Evolutionary conservation across 1,284 basidiomycete genomes (phyloP), one percentile per base, ranked within the genome.

Genomic region (Malassezia globosa): DNA sequence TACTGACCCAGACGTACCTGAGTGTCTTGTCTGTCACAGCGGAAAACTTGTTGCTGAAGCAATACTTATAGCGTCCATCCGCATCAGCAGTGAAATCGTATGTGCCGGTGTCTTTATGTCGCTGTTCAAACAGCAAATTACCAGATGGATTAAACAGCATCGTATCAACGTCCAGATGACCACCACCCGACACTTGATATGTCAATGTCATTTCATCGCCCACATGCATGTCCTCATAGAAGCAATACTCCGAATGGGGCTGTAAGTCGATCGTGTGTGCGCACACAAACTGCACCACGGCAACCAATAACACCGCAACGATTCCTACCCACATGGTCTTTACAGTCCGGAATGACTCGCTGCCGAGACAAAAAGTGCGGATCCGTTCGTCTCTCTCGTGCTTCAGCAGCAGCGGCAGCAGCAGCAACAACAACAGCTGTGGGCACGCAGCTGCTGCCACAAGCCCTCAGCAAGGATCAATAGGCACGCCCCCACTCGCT

Each of bases 171-270:
- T 97, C 94, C 45, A 97, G 76, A 65, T 95, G 85, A 1, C 94
- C 94, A 24, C 92, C 90, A 19, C 86, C 85, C 46, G 89, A 89
- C 10, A 97, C 92, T 79, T 97, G 92, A 73, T 95, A 97, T 37
- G 92, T 95, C 46, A 99, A 85, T 24, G 94, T 95, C 92, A 99
- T 97, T 87, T 96, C 70, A 24, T 99, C 92, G 71, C 90, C 84
- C 52, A 81, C 77, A 69, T 95, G 88, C 25, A 99, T 79, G 73
- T 92, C 87, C 75, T 99, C 94, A 71, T 94, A 96, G 78, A 92
- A 99, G 75, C 92, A 99, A 66, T 95, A 88, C 72, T 87, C 89
- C 66, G 80, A 80, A 29, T 82, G 82, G 19, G 89, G 83, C 16
- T 78, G 73, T n/a, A 79, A 69, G 46, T 78, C 77, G 66, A 79